Evolutionary conservation across 768 basidiomycete species (phyloP), one percentile per base, ranked within the genome.

Genomic region (Lactarius deliciosus): DNA sequence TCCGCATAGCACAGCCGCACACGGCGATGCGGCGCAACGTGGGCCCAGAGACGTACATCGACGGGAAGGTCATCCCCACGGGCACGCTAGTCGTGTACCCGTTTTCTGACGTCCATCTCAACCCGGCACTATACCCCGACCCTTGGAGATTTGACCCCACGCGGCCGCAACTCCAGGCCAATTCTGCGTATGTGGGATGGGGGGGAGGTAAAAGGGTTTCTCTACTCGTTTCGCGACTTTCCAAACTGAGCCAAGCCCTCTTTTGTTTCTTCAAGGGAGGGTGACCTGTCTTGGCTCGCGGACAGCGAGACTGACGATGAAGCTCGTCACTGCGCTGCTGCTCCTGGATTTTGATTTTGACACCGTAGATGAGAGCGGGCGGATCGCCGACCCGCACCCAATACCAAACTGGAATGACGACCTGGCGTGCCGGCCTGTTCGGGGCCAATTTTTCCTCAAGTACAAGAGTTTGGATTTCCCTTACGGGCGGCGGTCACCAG

Each of bases 361-460:
- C 53, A 76, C 86, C 64, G 83, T 90, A 16, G 85, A 90, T 72
- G 75, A 75, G 41, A 73, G 69, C 32, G 90, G 87, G 41, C 76
- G 78, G 69, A 76, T 76, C 8, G 77, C 79, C 7, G 74, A 75
- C 61, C 75, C 77, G 28, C 76, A 80, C 11, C 88, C 89, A 40
- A 79, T 75, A 43, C 90, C 90, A 11, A 87, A 92, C 72, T 91
- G 90, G 90, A 91, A 92, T 75, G 89, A 91, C 73, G 83, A 83
- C 65, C 80, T 90, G 53, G 77, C 85, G 64, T 90, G 89, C 75
- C 83, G 86, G 54, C 89, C 89, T 6, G 79, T 82, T 61, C 74
- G 79, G 61, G 83, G 81, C 45, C 78, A 82, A 34, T 87, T 85
- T 73, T 83, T 79, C 71, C 72, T 90, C 64, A 79, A 80, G 56